Evolutionary conservation across 2,329 filamentous ascomycete genomes (phyloP), one percentile per base, ranked within the genome.

Genomic region (Alternaria consortialis): DNA sequence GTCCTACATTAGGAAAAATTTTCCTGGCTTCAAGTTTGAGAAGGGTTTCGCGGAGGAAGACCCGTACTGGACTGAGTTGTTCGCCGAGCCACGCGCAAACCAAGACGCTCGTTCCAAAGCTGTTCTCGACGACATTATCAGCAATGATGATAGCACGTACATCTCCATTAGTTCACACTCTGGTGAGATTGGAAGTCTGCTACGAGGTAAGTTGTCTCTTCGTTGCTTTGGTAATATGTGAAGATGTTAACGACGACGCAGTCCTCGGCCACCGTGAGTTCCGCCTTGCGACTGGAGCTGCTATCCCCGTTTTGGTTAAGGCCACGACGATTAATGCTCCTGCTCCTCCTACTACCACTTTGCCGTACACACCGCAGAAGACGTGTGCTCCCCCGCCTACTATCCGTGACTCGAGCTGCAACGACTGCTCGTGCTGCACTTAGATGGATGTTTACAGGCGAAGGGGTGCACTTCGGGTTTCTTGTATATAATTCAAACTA

Each of bases 261-360:
- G 87, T 87, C 0, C 77, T 91, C 4, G 84, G 84, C 52, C 90
- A 92, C 69, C 83, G 84, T n/a, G 65, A 77, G 3, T 92, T 91
- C 72, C 75, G 80, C 2, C 80, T 92, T 12, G 81, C 81, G n/a
- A 92, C 90, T 0, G 90, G 90, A 8, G 85, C 88, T 58, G 85
- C 90, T 7, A 89, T 92, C 29, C 89, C 90, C 0, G 87, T 90
- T 2, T 81, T 92, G 1, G 85, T 92, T 34, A 87, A 85, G 76
- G 88, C 85, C 1, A 82, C 86, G 66, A 84, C 78, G 1, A 55
- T 82, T 7, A 71, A 74, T 20, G 74, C 73, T 15, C 56, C 68
- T 5, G 64, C 65, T 7, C 71, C 76, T 2, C 63, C 77, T 7
- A 77, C 77, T 0, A 75, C 74, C 0, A 77, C 71, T 1, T 31